Evolutionary conservation across 1,284 basidiomycete genomes (phyloP).

Genomic region (Austroboletus novae-zelandiae): DNA sequence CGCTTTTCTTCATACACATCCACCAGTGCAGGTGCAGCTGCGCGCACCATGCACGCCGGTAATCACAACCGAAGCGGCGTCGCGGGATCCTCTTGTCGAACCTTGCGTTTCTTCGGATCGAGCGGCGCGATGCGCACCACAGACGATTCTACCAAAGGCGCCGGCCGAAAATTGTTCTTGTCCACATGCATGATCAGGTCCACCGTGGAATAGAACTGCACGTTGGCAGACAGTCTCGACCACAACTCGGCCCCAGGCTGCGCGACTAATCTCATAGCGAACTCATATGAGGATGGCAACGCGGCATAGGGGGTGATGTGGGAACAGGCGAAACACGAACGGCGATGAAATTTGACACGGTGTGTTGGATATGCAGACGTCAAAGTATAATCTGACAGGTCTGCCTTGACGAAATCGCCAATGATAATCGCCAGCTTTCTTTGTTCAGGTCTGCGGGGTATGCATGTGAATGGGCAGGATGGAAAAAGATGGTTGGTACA

Average conservation of each 20-base stretch:
- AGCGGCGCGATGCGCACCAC: constrained; percentile 91
- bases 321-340: constrained; percentile 94
- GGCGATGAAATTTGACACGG: constrained; percentile 99
- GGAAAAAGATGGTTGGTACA: background rate
- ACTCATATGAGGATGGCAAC: constrained; percentile 98
- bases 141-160: constrained; percentile 91
- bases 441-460: constrained; percentile 70
- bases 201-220: constrained; percentile 94
- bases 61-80: constrained; percentile 65
- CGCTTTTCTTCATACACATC: constrained; percentile 54
- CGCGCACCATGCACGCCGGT: constrained; percentile 69
- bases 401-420: constrained; percentile 96
- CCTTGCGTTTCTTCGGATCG: constrained; percentile 64
- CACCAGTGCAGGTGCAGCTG: constrained; percentile 63
- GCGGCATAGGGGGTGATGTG: constrained; percentile 92
- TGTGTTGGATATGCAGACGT: constrained; percentile 98
- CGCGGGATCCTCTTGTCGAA: constrained; percentile 40
- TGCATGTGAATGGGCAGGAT: too few relatives aligned
- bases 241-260: constrained; percentile 84
- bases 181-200: constrained; percentile 97
- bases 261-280: constrained; percentile 91
- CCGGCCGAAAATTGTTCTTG: constrained; percentile 95
- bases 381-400: constrained; percentile 96
- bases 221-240: constrained; percentile 95
- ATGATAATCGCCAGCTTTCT: constrained; percentile 93